Conservation (phyloP, 1,284 basidiomycete species). For the Melanopsichium pennsylvanicum region DNA sequence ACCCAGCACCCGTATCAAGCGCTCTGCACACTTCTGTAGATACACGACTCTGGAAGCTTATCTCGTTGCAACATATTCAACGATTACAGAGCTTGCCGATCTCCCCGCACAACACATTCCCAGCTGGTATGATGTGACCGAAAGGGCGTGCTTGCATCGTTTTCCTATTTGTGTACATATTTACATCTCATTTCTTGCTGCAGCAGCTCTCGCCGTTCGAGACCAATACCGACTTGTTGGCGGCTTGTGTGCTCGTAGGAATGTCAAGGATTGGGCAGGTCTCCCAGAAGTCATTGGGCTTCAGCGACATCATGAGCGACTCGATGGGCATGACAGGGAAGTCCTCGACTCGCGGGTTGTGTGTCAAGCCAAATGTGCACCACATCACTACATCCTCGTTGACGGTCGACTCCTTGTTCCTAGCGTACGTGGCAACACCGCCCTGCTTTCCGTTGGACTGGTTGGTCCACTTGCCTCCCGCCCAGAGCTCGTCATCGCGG, state of each 20-base stretch:
- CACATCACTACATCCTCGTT: constrained; percentile 75
- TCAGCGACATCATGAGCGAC: constrained; percentile 77
- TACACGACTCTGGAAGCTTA: no score
- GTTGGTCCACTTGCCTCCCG: constrained; percentile 83
- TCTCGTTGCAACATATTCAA: no score
- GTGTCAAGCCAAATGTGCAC: constrained; percentile 80
- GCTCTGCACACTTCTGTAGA: no score
- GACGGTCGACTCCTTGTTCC: constrained; percentile 66
- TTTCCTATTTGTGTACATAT: no score
- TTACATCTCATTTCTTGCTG: no score
- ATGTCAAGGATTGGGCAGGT: constrained; percentile 86
- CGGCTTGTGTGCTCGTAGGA: constrained; percentile 72
- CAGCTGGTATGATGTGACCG: no score
- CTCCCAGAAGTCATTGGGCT: constrained; percentile 84
- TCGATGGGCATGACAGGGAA: constrained; percentile 87
- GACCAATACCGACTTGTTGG: no score
- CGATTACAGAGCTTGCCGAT: no score
- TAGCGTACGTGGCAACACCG: constrained; percentile 78
- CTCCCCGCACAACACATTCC: no score
- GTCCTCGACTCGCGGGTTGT: constrained; percentile 85
- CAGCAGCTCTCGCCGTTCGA: no score
- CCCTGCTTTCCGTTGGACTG: constrained; percentile 71
- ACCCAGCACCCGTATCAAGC: no score
- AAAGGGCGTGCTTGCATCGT: no score
- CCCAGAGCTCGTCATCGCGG: constrained; percentile 79